Base-by-base conservation (phyloP, 78 protist genomes). In the Anaeramoeba flamelloides region DNA sequence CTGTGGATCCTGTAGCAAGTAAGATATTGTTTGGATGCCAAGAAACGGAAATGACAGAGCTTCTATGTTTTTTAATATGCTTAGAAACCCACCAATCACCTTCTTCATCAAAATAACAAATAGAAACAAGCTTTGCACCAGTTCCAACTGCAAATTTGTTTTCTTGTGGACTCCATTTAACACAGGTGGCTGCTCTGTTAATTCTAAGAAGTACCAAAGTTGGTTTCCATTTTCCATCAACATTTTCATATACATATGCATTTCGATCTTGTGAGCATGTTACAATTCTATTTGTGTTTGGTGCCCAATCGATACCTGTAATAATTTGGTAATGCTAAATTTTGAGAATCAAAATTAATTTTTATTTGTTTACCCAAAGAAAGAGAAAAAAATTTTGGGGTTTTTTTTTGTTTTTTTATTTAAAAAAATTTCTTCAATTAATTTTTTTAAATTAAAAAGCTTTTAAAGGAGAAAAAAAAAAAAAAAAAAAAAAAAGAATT, bases 31-130 rank as follows among this genome's bases (percentile, higher is more conserved):
- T 82, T 39, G 93, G 95, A 83, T 91, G 93, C 97, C 97, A 93
- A 77, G 84, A 88, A 38, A 90, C 86, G 8, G 86, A 69, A 36
- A 76, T 53, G 41, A 92, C 87, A 30, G 96, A 33, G 80, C 82
- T 87, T 85, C 84, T 74, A 1, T 75, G 90, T n/a, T n/a, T n/a
- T 87, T 89, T 90, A 82, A 92, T 89, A 87, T 86, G 91, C 89
- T 85, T 88, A 76, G 86, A 41, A 40, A 91, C 97, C 95, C 97
- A 94, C 92, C 94, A 94, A 79, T 94, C 91, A 88, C 91, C 87
- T 26, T 89, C 93, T 74, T 81, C 87, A 77, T 94, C 95, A 79
- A 82, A 92, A 90, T 82, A 79, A 82, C 96, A 92, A n/a, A 94
- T 85, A 26, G 90, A 78, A 8, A 92, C 88, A 12, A 77, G 22